Base-by-base conservation (phyloP, 73 alveolate genomes). In the Blepharisma stoltei region DNA sequence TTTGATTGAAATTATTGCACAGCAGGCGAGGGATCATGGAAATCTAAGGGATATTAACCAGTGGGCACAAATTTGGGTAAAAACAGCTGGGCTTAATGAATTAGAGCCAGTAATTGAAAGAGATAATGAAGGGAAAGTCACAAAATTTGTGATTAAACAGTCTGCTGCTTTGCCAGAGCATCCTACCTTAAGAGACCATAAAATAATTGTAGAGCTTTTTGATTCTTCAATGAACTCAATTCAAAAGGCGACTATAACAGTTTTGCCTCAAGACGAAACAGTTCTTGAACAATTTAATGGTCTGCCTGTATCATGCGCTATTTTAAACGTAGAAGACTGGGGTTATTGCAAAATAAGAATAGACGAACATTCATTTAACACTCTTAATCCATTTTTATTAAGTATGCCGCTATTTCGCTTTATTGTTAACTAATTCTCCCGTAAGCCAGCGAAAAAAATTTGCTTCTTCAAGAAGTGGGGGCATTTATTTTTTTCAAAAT, bases 61-160 rank as follows among this genome's bases (percentile, higher is more conserved):
- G 20, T 82, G 92, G 88, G 82, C 93, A 37, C 78, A 87, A 27
- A 46, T 77, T 44, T 92, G 98, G 98, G 78, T 92, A 23, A 83
- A 88, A 70, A 90, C 83, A 60, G 93, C 97, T 14, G 95, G 97
- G 55, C 85, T 92, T 78, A 86, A 92, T 92, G 95, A 92, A 87
- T 70, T 92, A 48, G 84, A 83, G 53, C 89, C 92, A 25, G 55
- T 43, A 41, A 83, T 87, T 88, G 94, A 86, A 69, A 18, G 21
- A 50, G 55, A 71, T 2, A 90, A 81, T 55, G 50, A 54, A 9
- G 91, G 81, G 76, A 83, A 85, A 67, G 78, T 89, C 69, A 55
- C 83, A 32, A 70, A 86, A 80, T 68, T 83, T 76, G 86, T 81
- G 18, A 85, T 89, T 49, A 77, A 81, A 32, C 93, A 90, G 86